Percentiles rank a stretch among this genome's conserved stretches.
These are phyloP conservation scores for Tulasnella sp. DNA, from an alignment of 768 basidiomycete species.

Conservation along the genomic window DNA sequence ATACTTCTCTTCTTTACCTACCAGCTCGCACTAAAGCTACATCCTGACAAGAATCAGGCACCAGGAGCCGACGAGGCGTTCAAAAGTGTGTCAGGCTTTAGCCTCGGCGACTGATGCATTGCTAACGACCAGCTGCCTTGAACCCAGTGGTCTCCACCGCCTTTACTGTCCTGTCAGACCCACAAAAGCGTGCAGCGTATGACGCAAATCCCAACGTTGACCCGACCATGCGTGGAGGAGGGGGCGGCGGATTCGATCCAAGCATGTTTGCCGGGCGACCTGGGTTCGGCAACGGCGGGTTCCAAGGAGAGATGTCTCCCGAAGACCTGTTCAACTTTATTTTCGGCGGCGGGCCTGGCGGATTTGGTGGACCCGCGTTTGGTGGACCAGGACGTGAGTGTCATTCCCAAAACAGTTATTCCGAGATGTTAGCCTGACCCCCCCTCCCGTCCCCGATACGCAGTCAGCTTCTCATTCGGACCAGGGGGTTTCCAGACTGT, in stretches of 20 bases:
- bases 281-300: constrained; percentile 39
- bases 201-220: constrained; percentile 91
- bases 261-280: constrained; percentile 30
- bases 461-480: constrained; percentile 75
- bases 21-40: constrained; percentile 80
- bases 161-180: constrained; percentile 92
- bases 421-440: not conserved
- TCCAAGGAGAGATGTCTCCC: constrained; percentile 84
- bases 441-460: constrained; percentile 15
- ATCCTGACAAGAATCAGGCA: constrained; percentile 93
- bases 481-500: constrained; percentile 42
- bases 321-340: constrained; percentile 99
- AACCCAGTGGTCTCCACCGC: constrained; percentile 91
- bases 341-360: constrained; percentile 68
- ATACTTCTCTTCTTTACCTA: too few relatives aligned
- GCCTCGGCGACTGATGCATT: not conserved
- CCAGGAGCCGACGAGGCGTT: constrained; percentile 99
- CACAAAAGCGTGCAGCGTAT: constrained; percentile 80
- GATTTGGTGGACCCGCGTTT: constrained; percentile 29
- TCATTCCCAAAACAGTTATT: not conserved
- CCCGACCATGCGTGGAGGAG: constrained; percentile 64
- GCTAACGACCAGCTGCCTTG: constrained; percentile 11
- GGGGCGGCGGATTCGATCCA: constrained; percentile 32
- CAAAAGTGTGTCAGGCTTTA: constrained; percentile 63
- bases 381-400: constrained; percentile 32